Evolutionary conservation across 1,284 basidiomycete species (phyloP).

Genomic region (Sparassis latifolia): DNA sequence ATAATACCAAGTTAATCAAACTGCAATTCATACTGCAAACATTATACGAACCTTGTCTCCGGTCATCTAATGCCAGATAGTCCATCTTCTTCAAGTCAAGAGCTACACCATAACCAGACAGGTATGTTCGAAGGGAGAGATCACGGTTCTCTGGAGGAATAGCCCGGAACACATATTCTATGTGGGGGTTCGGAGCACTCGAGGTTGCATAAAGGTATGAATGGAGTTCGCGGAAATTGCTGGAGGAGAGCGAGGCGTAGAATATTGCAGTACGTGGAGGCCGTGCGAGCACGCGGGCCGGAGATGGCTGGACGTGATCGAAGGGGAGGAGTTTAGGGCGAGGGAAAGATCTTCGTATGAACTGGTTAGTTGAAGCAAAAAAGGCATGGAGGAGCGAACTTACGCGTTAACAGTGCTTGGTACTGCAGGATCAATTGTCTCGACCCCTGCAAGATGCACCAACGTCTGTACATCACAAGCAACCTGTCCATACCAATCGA

Average conservation of each 20-base stretch:
- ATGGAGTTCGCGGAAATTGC: constrained; percentile 65
- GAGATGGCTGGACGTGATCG: constrained; percentile 59
- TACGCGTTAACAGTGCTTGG: constrained; percentile 14
- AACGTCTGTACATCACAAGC: constrained; percentile 70
- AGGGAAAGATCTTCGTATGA: constrained; percentile 7
- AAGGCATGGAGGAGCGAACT: constrained; percentile 9
- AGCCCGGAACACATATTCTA: constrained; percentile 76
- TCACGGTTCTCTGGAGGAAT: constrained; percentile 36
- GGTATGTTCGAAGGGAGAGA: constrained; percentile 31
- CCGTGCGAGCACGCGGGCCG: constrained; percentile 30
- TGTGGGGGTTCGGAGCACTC: constrained; percentile 32
- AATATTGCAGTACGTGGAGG: constrained; percentile 63
- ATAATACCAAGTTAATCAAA: background rate
- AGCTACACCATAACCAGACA: constrained; percentile 88
- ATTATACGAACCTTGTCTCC: constrained; percentile 29
- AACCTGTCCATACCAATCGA: constrained; percentile 79
- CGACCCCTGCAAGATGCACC: constrained; percentile 46
- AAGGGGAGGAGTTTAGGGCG: constrained; percentile 54
- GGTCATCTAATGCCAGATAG: constrained; percentile 90
- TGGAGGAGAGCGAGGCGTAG: constrained; percentile 56
- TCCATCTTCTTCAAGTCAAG: constrained; percentile 97
- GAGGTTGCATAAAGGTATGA: constrained; percentile 51
- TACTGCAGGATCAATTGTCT: constrained; percentile 41
- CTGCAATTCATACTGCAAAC: background rate
- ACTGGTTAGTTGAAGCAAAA: background rate